phyloP scores from a whole-genome alignment of 225 moss, liverwort and hornwort species.

The Pleurozium schreberi region DNA sequence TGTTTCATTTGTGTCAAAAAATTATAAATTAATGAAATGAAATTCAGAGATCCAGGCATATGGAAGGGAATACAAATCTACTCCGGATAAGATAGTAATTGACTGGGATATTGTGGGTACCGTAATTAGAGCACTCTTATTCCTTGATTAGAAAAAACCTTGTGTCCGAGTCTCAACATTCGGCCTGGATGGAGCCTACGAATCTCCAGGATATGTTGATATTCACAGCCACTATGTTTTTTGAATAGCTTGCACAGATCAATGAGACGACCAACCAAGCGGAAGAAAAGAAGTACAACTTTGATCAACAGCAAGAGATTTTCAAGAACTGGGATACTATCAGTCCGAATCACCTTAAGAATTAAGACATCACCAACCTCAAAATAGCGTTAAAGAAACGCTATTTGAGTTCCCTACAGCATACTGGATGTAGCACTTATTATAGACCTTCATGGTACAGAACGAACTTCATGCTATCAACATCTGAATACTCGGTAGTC shows the following conservation, averaged over 20 bases:
- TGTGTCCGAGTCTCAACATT: not conserved
- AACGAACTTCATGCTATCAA: not conserved
- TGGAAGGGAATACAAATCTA: not conserved
- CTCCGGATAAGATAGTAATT: not conserved
- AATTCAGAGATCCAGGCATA: not conserved
- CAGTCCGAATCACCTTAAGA: not conserved
- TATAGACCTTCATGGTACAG: not conserved
- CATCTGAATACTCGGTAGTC: not conserved
- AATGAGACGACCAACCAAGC: no score
- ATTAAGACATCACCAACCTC: not conserved
- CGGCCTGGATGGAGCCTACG: not conserved
- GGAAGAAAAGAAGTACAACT: not conserved
- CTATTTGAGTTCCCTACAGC: not conserved
- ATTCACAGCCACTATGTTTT: not conserved
- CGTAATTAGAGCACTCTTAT: not conserved
- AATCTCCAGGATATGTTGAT: not conserved
- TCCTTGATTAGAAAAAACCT: not conserved
- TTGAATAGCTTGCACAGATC: not conserved
- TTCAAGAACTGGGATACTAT: not conserved
- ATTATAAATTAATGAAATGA: no score
- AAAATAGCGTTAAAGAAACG: not conserved
- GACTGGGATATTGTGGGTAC: not conserved
- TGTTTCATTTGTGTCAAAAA: no score
- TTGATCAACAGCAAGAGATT: not conserved
- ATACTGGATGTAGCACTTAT: not conserved